phyloP scores from a whole-genome alignment of 257 asterid genomes.

The Solanum ossicruentum region DNA sequence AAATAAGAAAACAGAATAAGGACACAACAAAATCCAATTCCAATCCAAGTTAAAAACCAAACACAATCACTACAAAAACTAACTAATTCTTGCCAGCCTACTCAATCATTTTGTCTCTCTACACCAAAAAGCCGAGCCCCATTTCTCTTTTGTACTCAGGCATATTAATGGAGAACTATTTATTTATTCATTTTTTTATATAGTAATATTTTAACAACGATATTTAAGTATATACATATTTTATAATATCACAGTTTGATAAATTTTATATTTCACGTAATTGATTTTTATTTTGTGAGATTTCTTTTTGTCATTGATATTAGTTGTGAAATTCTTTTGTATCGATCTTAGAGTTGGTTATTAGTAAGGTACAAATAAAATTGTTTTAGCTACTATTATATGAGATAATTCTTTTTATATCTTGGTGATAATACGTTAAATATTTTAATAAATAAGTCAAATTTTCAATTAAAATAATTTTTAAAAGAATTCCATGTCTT shows the following conservation, averaged over 20 bases:
- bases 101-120: not conserved
- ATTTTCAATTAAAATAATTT: too few relatives aligned
- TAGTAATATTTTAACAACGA: not conserved
- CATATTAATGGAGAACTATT: too few relatives aligned
- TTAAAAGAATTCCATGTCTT: too few relatives aligned
- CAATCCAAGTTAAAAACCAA: not conserved
- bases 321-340: too few relatives aligned
- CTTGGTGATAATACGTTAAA: too few relatives aligned
- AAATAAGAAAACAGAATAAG: not conserved
- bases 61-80: not conserved
- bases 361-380: not conserved
- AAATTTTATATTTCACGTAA: not conserved
- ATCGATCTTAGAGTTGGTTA: too few relatives aligned
- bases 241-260: not conserved
- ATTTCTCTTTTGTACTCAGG: not conserved
- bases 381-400: not conserved
- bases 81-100: not conserved
- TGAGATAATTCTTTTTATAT: too few relatives aligned
- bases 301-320: too few relatives aligned
- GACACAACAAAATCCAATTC: not conserved
- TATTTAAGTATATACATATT: not conserved
- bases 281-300: not conserved
- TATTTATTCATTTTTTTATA: not conserved
- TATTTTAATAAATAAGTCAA: too few relatives aligned
- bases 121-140: not conserved